phyloP scores from a whole-genome alignment of 768 basidiomycete genomes.

The Pisolithus sp. region DNA sequence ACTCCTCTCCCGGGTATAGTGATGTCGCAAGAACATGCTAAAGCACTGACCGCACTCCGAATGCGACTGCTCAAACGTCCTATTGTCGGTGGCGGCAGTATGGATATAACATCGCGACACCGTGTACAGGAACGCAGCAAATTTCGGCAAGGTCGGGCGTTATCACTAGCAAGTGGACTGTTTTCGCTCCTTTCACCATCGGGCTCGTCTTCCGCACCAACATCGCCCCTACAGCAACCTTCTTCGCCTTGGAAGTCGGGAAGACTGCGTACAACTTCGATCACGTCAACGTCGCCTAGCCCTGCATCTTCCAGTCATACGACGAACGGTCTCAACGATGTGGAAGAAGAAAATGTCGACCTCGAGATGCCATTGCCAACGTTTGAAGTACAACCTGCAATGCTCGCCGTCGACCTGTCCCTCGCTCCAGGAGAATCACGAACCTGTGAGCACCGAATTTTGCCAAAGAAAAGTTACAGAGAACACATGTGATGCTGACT shows the following conservation, averaged over 20 bases:
- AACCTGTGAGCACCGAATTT: conserved; percentile 47
- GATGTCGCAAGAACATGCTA: conserved; percentile 40
- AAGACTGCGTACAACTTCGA: conserved; percentile 15
- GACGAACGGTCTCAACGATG: conserved; percentile 23
- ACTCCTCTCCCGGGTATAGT: conserved; percentile 39
- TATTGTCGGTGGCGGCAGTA: conserved; percentile 63
- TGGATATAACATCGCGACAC: conserved; percentile 58
- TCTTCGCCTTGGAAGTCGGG: conserved; percentile 20
- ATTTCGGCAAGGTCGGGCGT: conserved; percentile 40
- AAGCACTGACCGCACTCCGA: conserved; percentile 42
- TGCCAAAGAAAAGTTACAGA: neutral
- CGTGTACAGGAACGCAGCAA: conserved; percentile 20
- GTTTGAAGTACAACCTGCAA: conserved; percentile 76
- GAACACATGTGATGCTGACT: neutral
- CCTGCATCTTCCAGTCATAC: conserved; percentile 1
- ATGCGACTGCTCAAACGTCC: conserved; percentile 29
- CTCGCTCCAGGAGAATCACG: conserved; percentile 80
- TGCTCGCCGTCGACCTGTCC: conserved; percentile 83
- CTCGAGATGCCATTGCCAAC: conserved; percentile 72
- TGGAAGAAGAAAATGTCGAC: conserved; percentile 44
- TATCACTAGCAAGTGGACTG: conserved; percentile 48
- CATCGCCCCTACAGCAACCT: conserved; percentile 13
- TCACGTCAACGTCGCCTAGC: conserved; percentile 19
- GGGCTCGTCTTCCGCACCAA: conserved; percentile 16
- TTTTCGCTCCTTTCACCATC: conserved; percentile 42